A percentile compares a stretch with the other conserved stretches of the same genome.
phyloP scores from a whole-genome alignment of 2,329 filamentous ascomycete species.

The Fusarium sulawesiense region DNA sequence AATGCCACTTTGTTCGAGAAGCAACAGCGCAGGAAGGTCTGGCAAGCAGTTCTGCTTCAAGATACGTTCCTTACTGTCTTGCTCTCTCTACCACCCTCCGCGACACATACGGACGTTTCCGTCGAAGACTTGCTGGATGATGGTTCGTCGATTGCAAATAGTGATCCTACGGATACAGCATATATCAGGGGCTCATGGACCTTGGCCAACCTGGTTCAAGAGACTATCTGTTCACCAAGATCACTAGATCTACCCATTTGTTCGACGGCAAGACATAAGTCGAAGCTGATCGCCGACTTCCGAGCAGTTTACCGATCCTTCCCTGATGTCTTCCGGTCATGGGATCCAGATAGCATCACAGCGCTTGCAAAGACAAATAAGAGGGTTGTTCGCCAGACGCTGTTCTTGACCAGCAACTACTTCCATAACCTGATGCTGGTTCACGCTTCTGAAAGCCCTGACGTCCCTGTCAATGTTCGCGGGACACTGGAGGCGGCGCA shows the following conservation, averaged over 20 bases:
- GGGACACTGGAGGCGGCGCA: constrained; percentile 80
- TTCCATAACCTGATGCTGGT: constrained; percentile 86
- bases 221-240: constrained; percentile 78
- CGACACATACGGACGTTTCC: constrained; percentile 82
- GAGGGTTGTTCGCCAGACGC: constrained; percentile 76
- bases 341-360: constrained; percentile 70
- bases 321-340: constrained; percentile 75
- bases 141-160: constrained; percentile 65
- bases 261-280: constrained; percentile 74
- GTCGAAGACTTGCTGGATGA: constrained; percentile 80
- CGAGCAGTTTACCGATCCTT: constrained; percentile 78
- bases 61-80: constrained; percentile 85
- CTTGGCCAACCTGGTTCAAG: constrained; percentile 80
- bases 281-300: constrained; percentile 76
- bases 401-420: constrained; percentile 85
- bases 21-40: constrained; percentile 81
- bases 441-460: constrained; percentile 75
- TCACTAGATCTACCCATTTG: constrained; percentile 80
- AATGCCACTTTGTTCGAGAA: constrained; percentile 77
- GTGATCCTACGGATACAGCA: constrained; percentile 72
- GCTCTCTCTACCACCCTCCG: constrained; percentile 79
- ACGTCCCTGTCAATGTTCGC: constrained; percentile 73
- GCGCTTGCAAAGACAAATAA: constrained; percentile 69
- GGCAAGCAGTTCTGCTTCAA: constrained; percentile 84
- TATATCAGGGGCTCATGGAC: constrained; percentile 84